phyloP scores from a whole-genome alignment of 2,329 filamentous ascomycete species.

The Herpotrichia juniperi region DNA sequence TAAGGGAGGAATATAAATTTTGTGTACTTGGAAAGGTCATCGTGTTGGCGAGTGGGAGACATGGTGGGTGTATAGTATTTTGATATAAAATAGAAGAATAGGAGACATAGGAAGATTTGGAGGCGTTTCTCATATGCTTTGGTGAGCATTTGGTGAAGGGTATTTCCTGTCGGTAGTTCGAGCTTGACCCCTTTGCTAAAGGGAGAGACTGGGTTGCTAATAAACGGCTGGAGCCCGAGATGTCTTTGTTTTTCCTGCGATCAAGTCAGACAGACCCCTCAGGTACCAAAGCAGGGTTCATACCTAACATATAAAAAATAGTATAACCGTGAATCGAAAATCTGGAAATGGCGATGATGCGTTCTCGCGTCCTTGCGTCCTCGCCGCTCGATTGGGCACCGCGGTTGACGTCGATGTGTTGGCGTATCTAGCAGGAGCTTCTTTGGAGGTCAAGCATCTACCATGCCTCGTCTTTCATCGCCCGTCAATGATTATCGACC shows the following conservation, averaged over 20 bases:
- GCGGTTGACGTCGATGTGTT: slow-evolving; percentile 7
- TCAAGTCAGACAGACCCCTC: too few species aligned
- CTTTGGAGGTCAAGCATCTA: slow-evolving; percentile 7
- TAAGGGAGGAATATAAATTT: slow-evolving; percentile 42
- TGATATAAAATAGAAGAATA: slow-evolving; percentile 14
- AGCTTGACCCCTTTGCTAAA: neutral
- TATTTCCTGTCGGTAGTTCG: neutral
- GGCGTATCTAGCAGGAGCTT: slow-evolving; percentile 19
- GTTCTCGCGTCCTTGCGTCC: slow-evolving; percentile 17
- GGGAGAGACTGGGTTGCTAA: too few species aligned
- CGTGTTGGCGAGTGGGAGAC: slow-evolving; percentile 6
- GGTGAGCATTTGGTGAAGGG: neutral
- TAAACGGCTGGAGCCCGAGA: neutral
- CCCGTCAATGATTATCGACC: neutral
- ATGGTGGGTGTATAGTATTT: slow-evolving; percentile 15
- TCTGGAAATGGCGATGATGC: neutral
- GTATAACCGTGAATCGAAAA: too few species aligned
- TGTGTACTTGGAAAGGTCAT: slow-evolving; percentile 21
- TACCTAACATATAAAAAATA: too few species aligned
- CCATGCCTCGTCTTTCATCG: neutral
- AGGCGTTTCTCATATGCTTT: slow-evolving; percentile 1
- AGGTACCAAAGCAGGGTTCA: too few species aligned
- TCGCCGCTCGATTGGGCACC: slow-evolving; percentile 7
- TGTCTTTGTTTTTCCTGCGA: too few species aligned
- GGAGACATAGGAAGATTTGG: neutral